Base-by-base conservation (phyloP, 352 stramenopile species). In the Globisporangium sylvaticum region DNA sequence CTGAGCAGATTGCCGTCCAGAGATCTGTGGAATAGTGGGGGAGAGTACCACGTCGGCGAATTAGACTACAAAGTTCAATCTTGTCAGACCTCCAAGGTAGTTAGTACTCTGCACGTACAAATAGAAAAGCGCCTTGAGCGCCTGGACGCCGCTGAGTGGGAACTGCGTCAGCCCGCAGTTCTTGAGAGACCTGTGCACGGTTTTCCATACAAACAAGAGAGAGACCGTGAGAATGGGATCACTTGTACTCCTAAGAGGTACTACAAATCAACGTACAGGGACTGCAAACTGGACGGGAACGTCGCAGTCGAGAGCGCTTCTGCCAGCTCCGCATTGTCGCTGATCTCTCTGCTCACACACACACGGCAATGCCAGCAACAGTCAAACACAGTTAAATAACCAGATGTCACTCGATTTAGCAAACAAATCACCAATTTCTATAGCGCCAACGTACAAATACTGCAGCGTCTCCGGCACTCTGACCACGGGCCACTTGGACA, bases 161-260 rank as follows among this genome's bases (percentile, higher is more conserved):
- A 65, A 55, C 14, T 46, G 24, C 48, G 53, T 9, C 9, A 66
- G 48, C 20, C 60, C 60, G 22, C 46, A 58, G 29, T 59, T 9
- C 15, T 46, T 59, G 5, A 66, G 60, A 37, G 60, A 48, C 3
- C 60, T 66, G 12, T 27, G 8, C 42, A 54, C 34, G 15, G 9
- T 27, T 15, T 24, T 24, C 55, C 20, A 24, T 6, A 22, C 12
- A 48, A 20, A 48, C 39, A 48, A n/a, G 7, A 8, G 7, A 22
- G 42, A 50, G 7, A 24, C 7, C 1, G 18, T 50, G 18, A 50
- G 42, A 50, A 50, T 50, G 12, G 15, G 18, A 24, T 24, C 42
- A 3, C 1, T 12, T 24, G 42, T 10, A 9, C 18, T 9, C 37
- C 14, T 44, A n/a, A n/a, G 12, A 20, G 37, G 4, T 44, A 44